Percentiles rank a stretch among this genome's conserved stretches.
These are phyloP conservation scores for Leptographium radiaticola DNA, from an alignment of 2,329 filamentous ascomycete species.

Conservation along the genomic window DNA sequence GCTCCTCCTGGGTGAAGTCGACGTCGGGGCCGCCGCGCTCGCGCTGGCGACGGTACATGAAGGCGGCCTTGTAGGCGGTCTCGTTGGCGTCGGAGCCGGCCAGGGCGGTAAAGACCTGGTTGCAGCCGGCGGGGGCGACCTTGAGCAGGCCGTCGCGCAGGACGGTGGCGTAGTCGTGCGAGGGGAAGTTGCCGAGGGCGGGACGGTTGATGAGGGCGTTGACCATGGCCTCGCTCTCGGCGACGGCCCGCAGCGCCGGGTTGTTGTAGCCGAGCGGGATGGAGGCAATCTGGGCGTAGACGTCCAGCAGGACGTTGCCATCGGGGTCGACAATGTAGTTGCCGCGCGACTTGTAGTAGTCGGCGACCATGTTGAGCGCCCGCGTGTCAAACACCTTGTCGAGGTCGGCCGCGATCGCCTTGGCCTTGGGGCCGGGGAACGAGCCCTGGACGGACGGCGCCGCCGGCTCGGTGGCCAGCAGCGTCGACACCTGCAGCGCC, in stretches of 20 bases:
- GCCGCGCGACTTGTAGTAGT: slow-evolving; percentile 61
- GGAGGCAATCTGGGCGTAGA: slow-evolving; percentile 84
- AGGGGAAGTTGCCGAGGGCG: slow-evolving; percentile 82
- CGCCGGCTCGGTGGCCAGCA: slow-evolving; percentile 30
- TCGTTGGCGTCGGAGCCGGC: slow-evolving; percentile 89
- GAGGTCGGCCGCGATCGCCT: slow-evolving; percentile 56
- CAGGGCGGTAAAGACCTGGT: slow-evolving; percentile 86
- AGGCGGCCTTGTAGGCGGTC: slow-evolving; percentile 87
- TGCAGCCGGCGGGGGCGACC: slow-evolving; percentile 68
- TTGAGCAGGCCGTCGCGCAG: slow-evolving; percentile 69
- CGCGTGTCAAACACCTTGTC: slow-evolving; percentile 74
- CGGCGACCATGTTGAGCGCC: slow-evolving; percentile 69
- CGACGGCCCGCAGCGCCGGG: slow-evolving; percentile 55
- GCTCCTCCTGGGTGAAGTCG: slow-evolving; percentile 69
- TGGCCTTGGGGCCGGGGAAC: slow-evolving; percentile 66
- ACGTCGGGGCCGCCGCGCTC: slow-evolving; percentile 66
- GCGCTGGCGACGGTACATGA: slow-evolving; percentile 78
- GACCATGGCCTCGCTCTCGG: slow-evolving; percentile 65
- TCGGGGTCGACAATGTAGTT: slow-evolving; percentile 71
- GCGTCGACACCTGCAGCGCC: slow-evolving; percentile 13
- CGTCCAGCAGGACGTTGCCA: slow-evolving; percentile 60
- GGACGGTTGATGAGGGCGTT: slow-evolving; percentile 76
- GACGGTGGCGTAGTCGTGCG: slow-evolving; percentile 68
- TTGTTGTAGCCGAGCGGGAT: slow-evolving; percentile 94
- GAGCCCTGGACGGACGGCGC: slow-evolving; percentile 38